Evolutionary conservation across 169 alveolate species (phyloP).

Genomic region (Hammondia hammondi): DNA sequence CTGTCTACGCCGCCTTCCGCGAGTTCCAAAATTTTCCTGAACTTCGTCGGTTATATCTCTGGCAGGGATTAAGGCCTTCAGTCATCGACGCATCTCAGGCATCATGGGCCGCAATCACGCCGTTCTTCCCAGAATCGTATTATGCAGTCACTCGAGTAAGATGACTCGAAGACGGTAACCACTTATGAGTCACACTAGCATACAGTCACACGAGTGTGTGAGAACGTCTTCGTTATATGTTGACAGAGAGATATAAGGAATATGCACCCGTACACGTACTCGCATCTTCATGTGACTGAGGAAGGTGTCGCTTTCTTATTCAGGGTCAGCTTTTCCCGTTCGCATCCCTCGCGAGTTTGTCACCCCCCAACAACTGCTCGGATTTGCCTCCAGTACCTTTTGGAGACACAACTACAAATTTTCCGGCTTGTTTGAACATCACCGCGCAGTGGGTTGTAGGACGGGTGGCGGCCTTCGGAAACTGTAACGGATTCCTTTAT

Average conservation of each 20-base stretch:
- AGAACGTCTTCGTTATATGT: too few species aligned
- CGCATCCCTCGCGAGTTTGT: slow-evolving; percentile 34
- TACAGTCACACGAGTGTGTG: too few species aligned
- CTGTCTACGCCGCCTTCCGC: slow-evolving; percentile 48
- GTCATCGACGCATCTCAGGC: slow-evolving; percentile 31
- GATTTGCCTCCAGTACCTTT: slow-evolving; percentile 45
- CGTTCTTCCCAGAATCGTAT: slow-evolving; percentile 31
- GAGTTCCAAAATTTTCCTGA: slow-evolving; percentile 30
- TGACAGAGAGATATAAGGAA: neutral
- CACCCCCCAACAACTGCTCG: slow-evolving; percentile 59
- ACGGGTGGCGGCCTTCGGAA: slow-evolving; percentile 37
- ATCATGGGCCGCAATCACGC: slow-evolving; percentile 59
- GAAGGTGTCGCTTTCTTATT: neutral
- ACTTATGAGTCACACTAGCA: too few species aligned
- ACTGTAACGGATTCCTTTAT: slow-evolving; percentile 54
- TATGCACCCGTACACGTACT: neutral
- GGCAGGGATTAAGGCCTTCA: slow-evolving; percentile 50
- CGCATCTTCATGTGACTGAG: neutral
- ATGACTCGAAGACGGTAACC: neutral
- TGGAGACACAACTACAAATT: slow-evolving; percentile 40
- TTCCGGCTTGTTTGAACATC: slow-evolving; percentile 50
- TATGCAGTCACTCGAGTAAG: slow-evolving; percentile 40
- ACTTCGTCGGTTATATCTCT: neutral
- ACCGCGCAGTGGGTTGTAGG: slow-evolving; percentile 41
- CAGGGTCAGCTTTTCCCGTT: slow-evolving; percentile 63